Evolutionary conservation across 2,329 filamentous ascomycete species (phyloP).

Genomic region (Diaporthe sp.): DNA sequence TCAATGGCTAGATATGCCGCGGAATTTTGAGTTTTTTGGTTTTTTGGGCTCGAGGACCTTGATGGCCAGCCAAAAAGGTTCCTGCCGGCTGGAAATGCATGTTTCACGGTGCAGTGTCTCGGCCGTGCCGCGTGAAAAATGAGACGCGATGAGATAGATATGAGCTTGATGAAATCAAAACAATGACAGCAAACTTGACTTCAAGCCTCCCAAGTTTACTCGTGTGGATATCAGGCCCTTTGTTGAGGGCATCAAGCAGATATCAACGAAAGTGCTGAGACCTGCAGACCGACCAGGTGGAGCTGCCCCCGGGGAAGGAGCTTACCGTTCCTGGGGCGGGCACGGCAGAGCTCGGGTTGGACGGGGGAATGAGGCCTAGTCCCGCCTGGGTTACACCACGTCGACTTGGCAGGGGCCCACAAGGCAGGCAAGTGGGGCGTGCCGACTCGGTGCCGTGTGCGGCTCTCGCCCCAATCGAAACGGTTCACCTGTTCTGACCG

Average conservation of each 20-base stretch:
- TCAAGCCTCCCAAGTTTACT: neutral
- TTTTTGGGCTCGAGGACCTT: constrained; percentile 29
- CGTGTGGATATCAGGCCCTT: neutral
- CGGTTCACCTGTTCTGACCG: constrained; percentile 1
- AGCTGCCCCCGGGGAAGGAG: neutral
- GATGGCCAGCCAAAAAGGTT: constrained; percentile 27
- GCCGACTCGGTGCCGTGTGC: constrained; percentile 28
- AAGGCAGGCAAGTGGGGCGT: constrained; percentile 21
- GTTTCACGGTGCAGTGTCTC: constrained; percentile 3
- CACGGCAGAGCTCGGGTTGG: neutral
- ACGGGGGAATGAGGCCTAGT: constrained; percentile 11
- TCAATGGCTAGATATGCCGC: constrained; percentile 57
- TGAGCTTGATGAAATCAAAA: neutral
- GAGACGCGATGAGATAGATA: neutral
- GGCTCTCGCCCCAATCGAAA: constrained; percentile 21
- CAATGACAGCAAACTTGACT: neutral
- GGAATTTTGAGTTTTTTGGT: neutral
- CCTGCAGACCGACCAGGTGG: neutral
- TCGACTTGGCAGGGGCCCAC: constrained; percentile 26
- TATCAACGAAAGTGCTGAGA: neutral
- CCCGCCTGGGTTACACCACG: constrained; percentile 13
- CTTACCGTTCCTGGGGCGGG: neutral
- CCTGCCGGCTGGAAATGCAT: constrained; percentile 7
- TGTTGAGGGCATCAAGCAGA: neutral
- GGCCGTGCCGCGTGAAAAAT: constrained; percentile 2